Conservation (phyloP, 2,329 filamentous ascomycete species). For the Cladosporium colombiae region DNA sequence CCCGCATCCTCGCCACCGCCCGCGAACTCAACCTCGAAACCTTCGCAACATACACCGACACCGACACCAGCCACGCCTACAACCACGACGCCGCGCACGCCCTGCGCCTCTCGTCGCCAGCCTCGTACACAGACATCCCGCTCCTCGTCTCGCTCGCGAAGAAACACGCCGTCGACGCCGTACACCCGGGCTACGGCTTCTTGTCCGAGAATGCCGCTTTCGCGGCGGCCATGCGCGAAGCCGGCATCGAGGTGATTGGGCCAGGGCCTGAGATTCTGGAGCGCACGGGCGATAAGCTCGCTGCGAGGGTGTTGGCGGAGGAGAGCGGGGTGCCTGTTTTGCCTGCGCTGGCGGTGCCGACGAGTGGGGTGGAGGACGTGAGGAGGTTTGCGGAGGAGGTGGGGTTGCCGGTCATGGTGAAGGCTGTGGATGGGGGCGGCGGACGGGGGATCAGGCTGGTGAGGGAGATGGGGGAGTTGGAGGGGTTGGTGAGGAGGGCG, state of each 20-base stretch:
- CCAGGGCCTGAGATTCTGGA: constrained; percentile 60
- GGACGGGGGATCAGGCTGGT: constrained; percentile 62
- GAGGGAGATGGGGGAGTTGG: constrained; percentile 45
- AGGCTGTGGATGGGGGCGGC: constrained; percentile 65
- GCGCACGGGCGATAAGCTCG: constrained; percentile 58
- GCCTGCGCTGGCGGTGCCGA: constrained; percentile 50
- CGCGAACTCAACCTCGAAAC: constrained; percentile 60
- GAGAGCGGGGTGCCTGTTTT: constrained; percentile 55
- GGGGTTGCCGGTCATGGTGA: constrained; percentile 61
- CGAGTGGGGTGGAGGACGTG: constrained; percentile 46
- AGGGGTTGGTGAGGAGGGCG: constrained; percentile 51
- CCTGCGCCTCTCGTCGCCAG: constrained; percentile 53
- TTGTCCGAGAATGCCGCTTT: constrained; percentile 58
- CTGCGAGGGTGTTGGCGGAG: constrained; percentile 54
- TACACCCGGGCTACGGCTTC: constrained; percentile 66
- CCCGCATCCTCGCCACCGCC: constrained; percentile 61
- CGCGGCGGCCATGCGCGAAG: constrained; percentile 50
- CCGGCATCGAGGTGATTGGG: constrained; percentile 52
- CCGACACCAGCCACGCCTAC: constrained; percentile 54
- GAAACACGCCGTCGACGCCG: constrained; percentile 54
- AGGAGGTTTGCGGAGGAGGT: constrained; percentile 59
- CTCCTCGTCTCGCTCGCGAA: constrained; percentile 51
- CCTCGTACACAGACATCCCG: constrained; percentile 56
- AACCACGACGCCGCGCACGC: constrained; percentile 53
- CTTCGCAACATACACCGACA: constrained; percentile 56